Evolutionary conservation across 1,284 basidiomycete species (phyloP).

Genomic region (Melampsora americana): DNA sequence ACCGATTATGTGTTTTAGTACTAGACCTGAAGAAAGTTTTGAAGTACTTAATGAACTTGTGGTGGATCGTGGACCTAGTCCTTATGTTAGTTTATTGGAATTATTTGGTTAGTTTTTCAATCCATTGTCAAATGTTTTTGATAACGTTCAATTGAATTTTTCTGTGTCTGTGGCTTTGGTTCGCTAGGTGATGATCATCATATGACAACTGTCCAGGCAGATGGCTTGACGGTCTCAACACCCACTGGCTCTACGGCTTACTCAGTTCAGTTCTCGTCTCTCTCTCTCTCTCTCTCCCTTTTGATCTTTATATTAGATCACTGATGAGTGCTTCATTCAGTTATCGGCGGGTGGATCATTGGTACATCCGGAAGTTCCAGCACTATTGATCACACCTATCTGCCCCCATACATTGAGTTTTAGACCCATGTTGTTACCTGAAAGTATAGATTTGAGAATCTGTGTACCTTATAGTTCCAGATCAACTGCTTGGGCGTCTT

Average conservation of each 20-base stretch:
- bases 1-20: conserved; percentile 97
- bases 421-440: conserved; percentile 95
- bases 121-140: not conserved
- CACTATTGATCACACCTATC: conserved; percentile 92
- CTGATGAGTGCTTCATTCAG: conserved; percentile 54
- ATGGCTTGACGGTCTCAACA: conserved; percentile 91
- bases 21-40: conserved; percentile 90
- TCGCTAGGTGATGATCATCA: conserved; percentile 91
- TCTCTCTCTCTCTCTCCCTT: not conserved
- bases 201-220: conserved; percentile 98
- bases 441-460: conserved; percentile 96
- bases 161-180: not conserved
- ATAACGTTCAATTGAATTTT: conserved; percentile 7
- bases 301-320: not conserved
- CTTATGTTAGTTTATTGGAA: conserved; percentile 92
- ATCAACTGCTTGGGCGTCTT: conserved; percentile 97
- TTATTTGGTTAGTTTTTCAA: conserved; percentile 72
- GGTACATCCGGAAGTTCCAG: conserved; percentile 95
- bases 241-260: conserved; percentile 98
- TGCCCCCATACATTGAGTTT: conserved; percentile 98
- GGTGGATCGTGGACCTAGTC: conserved; percentile 95
- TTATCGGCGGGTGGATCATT: conserved; percentile 96
- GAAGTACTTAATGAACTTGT: conserved; percentile 98
- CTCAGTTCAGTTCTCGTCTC: conserved; percentile 63
- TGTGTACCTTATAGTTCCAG: conserved; percentile 98